Base-by-base conservation (phyloP, 257 asterid species). In the Primulina eburnea region DNA sequence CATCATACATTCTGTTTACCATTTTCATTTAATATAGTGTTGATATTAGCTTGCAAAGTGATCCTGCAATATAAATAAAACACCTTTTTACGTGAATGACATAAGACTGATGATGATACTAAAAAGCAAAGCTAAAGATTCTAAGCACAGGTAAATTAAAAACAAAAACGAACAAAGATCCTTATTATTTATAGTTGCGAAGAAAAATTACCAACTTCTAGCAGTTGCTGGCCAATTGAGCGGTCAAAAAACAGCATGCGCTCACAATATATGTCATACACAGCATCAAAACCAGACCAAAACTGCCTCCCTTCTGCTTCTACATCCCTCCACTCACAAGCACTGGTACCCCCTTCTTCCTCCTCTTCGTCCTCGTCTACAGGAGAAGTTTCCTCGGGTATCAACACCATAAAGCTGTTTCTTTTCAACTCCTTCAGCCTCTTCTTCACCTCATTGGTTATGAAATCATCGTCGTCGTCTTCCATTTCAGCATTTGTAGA, bases 391-490 rank as follows among this genome's bases (percentile, higher is more conserved):
- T 93, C 99, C 78, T 93, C 99, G 5, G 97, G 99, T 81, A 93
- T 93, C 71, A 89, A 77, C 12, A 83, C 96, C 97, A 93, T 93
- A 79, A 87, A 93, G 83, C 96, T 93, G 82, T 93, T 93, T 70
- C 89, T 84, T 59, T 94, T 79, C 47, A 93, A 89, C 80, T 89
- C 97, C 80, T 91, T 90, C 77, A 93, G 73, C 88, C 96, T 93
- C 88, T 95, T 85, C 77, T 91, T 91, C 67, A 93, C 96, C 87
- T 93, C 99, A 65, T 89, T 89, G 2, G 89, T 83, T 75, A 93
- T 93, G 78, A 93, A 90, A 78, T 93, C 97, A 56, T 92, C 97
- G 5, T 93, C 97, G 0, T 93, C 99, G 0, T 92, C 98, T 78
- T 90, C 97, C 17, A 73, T 68, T 68, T 90, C 95, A 70, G 82